phyloP scores from a whole-genome alignment of 1,139 yeast genomes.

The Pichia sp. region DNA sequence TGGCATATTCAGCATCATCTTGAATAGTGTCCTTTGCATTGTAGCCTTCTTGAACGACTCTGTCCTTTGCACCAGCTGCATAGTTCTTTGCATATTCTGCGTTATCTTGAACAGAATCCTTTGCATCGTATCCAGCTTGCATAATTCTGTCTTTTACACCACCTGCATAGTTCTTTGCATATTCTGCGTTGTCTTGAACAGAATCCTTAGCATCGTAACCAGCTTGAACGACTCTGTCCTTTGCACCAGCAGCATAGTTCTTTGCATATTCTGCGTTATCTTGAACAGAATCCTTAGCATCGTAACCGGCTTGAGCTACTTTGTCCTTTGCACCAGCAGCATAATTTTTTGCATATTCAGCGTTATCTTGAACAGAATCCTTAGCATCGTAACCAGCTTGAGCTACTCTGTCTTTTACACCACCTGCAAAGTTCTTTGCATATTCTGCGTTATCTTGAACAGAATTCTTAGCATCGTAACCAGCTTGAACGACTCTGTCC shows the following conservation, averaged over 20 bases:
- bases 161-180: slow-evolving; percentile 2
- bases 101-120: slow-evolving; percentile 1
- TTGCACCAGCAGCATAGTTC: slow-evolving; percentile 2
- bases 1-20: slow-evolving; percentile 4
- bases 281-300: slow-evolving; percentile 13
- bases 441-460: slow-evolving; percentile 10
- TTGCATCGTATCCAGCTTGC: slow-evolving; percentile 4
- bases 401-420: slow-evolving; percentile 5
- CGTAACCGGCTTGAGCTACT: slow-evolving; percentile 10
- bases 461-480: slow-evolving; percentile 4
- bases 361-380: slow-evolving; percentile 9
- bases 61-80: background rate
- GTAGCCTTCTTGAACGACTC: slow-evolving; percentile 1
- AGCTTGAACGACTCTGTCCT: slow-evolving; percentile 8
- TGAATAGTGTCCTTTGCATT: slow-evolving; percentile 7
- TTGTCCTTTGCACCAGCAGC: slow-evolving; percentile 8
- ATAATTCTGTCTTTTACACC: slow-evolving; percentile 6
- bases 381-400: slow-evolving; percentile 15
- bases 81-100: slow-evolving; percentile 6
- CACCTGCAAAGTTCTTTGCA: slow-evolving; percentile 18
- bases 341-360: slow-evolving; percentile 7
- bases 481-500: slow-evolving; percentile 7
- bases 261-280: slow-evolving; percentile 13
- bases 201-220: slow-evolving; percentile 11
- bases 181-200: slow-evolving; percentile 2